Conservation (phyloP, 306 rosid genomes). For the Datisca glomerata region DNA sequence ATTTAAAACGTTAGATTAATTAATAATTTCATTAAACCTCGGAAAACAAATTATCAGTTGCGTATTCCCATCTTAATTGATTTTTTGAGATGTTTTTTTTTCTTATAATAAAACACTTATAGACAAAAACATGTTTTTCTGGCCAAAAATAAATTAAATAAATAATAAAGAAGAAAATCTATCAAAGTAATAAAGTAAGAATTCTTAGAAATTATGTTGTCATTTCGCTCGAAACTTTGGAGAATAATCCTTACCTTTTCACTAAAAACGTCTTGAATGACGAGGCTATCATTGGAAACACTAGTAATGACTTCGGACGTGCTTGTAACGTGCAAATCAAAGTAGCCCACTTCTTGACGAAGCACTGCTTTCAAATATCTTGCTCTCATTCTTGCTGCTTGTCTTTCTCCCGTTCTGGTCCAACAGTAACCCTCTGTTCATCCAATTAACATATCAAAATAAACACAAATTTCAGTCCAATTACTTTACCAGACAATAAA, state of each 20-base stretch:
- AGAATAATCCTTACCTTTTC: no score
- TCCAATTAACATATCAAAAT: not conserved
- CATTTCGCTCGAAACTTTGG: no score
- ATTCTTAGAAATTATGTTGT: not conserved
- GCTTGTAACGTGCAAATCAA: conserved; percentile 82
- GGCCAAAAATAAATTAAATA: not conserved
- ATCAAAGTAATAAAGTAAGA: not conserved
- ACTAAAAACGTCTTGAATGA: conserved; percentile 72
- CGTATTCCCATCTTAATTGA: no score
- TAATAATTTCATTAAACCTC: no score
- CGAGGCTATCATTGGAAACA: conserved; percentile 70
- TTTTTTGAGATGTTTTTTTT: no score
- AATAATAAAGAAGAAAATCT: not conserved
- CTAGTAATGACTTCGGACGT: conserved; percentile 82
- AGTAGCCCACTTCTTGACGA: conserved; percentile 85
- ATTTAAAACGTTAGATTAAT: not conserved
- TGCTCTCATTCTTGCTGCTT: conserved; percentile 82
- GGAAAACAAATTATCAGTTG: no score
- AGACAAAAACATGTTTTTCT: no score
- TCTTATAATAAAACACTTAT: no score
- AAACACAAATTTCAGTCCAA: not conserved
- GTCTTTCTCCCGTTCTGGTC: conserved; percentile 95
- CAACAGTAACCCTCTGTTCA: conserved; percentile 79
- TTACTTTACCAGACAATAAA: not conserved
- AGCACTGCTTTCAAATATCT: conserved; percentile 73